Evolutionary conservation across 1,139 yeast genomes (phyloP), one percentile per base, ranked within the genome.

Genomic region (Candida gigantensis): DNA sequence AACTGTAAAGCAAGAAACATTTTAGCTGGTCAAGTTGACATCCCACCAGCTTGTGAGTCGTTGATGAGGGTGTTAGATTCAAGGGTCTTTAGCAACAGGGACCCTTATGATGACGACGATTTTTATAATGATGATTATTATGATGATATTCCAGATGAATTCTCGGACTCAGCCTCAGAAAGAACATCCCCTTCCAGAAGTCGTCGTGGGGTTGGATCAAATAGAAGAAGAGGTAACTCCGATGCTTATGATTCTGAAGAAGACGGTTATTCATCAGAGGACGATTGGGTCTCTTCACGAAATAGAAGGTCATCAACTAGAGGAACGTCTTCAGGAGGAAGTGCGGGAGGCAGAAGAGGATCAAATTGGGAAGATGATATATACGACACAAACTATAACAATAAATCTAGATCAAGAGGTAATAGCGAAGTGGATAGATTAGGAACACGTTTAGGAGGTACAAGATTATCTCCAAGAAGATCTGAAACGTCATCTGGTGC

Each of bases 21-120:
- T 54, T 71, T 92, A 42, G 68, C 84, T 6, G 98, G 98, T 26
- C 76, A 84, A 49, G 88, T 90, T 13, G 95, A 89, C 34, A 77
- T 95, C 3, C 97, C 98, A 1, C 92, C 96, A 23, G 92, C 86
- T n/a, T 84, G 89, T 50, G 97, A 89, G 47, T 76, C 95, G 8
- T 73, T 92, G 44, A 83, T 88, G 79, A 76, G 96, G 53, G 84
- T 92, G 6, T 73, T 92, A 47, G 92, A 88, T 48, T 80, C 94
- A 28, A 76, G 94, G 50, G 96, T 87, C 1, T 92, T 92, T 71
- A 79, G 79, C 49, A 78, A 77, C 52, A 71, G 74, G 44, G 54
- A 70, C 32, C 61, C 70, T 13, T 68, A 67, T 36, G 77, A 73
- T 35, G 78, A 74, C 47, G 80, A 75, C 46, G 54, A 51, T 39